phyloP scores from a whole-genome alignment of 345 rosid genomes.

The Zanthoxylum bungeanum region DNA sequence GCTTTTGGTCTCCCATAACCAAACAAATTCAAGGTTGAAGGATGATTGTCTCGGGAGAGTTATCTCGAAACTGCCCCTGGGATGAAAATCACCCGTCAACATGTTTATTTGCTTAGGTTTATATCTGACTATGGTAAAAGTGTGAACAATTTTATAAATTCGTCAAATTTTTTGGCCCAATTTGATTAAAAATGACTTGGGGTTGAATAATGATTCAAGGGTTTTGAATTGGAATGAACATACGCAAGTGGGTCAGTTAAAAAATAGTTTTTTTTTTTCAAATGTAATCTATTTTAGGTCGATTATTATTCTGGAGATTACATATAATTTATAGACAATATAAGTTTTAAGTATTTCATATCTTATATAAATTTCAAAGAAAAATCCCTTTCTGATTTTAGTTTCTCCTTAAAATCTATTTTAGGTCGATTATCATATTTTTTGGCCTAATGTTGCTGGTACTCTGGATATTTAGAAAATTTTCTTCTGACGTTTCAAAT shows the following conservation, averaged over 20 bases:
- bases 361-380: too few species aligned
- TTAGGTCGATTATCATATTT: not conserved
- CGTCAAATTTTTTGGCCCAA: not conserved
- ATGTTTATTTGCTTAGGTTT: not conserved
- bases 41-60: too few species aligned
- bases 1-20: too few species aligned
- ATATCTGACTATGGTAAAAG: not conserved
- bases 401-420: not conserved
- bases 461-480: not conserved
- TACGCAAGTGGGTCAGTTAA: not conserved
- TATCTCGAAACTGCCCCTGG: too few species aligned
- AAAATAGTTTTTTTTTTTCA: too few species aligned
- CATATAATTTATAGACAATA: too few species aligned
- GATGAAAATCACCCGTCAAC: too few species aligned
- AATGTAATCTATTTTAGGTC: too few species aligned
- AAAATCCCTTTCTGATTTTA: not conserved
- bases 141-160: too few species aligned
- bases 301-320: too few species aligned
- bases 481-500: not conserved
- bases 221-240: not conserved
- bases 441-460: not conserved
- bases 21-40: too few species aligned
- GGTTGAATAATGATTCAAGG: not conserved
- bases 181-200: not conserved
- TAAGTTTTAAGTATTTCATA: too few species aligned